phyloP scores from a whole-genome alignment of 257 asterid species.

The Ballota nigra region DNA sequence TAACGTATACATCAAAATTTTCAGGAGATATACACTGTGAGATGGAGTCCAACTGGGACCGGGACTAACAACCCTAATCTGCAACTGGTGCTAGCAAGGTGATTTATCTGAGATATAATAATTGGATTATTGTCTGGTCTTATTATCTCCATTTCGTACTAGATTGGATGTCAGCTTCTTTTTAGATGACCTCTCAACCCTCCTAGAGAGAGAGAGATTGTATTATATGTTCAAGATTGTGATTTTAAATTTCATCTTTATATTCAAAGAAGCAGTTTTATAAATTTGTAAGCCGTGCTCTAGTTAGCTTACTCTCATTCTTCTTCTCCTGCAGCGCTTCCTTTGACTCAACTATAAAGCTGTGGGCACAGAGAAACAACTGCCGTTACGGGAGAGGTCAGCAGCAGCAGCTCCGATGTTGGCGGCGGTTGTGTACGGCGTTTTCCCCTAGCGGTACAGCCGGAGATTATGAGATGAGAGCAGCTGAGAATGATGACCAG shows the following conservation, averaged over 20 bases:
- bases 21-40: constrained; percentile 92
- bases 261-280: not conserved
- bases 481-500: too few species aligned
- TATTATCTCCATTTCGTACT: not conserved
- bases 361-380: too few species aligned
- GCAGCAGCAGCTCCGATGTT: too few species aligned
- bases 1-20: constrained; percentile 19
- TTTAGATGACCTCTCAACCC: not conserved
- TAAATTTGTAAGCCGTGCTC: not conserved
- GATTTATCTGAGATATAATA: constrained; percentile 1
- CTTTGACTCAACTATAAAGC: constrained; percentile 92
- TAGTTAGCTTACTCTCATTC: not conserved
- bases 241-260: not conserved
- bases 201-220: not conserved
- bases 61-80: constrained; percentile 86
- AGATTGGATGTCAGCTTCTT: not conserved
- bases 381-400: too few species aligned
- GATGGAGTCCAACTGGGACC: constrained; percentile 98
- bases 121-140: not conserved
- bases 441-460: too few species aligned
- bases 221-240: not conserved
- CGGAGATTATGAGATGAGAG: too few species aligned
- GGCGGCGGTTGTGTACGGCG: too few species aligned
- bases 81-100: constrained; percentile 87
- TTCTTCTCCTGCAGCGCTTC: constrained; percentile 65